phyloP scores from a whole-genome alignment of 495 filamentous ascomycete species.

The Aspergillus cavernicola region DNA sequence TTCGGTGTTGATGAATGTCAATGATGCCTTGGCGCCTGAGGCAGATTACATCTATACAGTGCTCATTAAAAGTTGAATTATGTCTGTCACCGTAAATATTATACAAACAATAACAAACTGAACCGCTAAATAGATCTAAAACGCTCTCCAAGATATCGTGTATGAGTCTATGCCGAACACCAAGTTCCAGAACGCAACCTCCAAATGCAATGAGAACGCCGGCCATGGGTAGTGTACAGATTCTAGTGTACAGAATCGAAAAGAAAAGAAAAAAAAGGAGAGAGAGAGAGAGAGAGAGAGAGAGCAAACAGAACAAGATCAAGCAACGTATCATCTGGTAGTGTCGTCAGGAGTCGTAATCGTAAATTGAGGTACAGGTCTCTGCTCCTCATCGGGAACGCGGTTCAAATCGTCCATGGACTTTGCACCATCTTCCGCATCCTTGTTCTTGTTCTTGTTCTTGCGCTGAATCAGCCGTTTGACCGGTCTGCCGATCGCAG shows the following conservation, averaged over 20 bases:
- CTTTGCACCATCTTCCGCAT: neutral
- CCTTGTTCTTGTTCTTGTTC: neutral
- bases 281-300: neutral
- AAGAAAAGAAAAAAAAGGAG: neutral
- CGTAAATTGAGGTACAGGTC: constrained; percentile 4
- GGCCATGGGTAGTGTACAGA: no score
- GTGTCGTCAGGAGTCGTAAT: constrained; percentile 8
- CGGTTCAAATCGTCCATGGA: constrained; percentile 2
- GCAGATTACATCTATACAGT: neutral
- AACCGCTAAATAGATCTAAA: no score
- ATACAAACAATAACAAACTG: no score
- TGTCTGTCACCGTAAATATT: no score
- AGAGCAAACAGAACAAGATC: neutral
- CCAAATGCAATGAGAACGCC: no score
- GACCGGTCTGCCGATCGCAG: neutral
- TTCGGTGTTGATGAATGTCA: no score
- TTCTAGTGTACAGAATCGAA: no score
- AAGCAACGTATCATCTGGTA: constrained; percentile 1
- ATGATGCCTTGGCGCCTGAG: neutral
- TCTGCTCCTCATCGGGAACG: constrained; percentile 8
- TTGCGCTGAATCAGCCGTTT: neutral
- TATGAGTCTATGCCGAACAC: no score
- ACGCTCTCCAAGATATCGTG: no score
- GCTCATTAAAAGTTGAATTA: no score
- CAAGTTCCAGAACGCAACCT: no score